Evolutionary conservation across 306 rosid genomes (phyloP), one percentile per base, ranked within the genome.

Genomic region (Oxytropis ochrocephala): DNA sequence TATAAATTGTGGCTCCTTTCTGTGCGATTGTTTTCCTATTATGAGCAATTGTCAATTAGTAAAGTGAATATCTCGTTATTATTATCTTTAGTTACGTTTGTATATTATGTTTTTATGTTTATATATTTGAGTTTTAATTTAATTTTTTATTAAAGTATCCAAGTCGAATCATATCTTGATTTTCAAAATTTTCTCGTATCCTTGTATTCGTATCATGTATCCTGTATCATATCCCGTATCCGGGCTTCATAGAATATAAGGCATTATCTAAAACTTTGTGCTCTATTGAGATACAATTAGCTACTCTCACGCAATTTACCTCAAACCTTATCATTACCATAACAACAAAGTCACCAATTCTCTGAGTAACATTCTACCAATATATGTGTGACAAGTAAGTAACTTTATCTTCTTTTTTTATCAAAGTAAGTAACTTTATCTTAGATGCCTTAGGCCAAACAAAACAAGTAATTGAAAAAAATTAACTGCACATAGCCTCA

Each of bases 221-320:
- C n/a, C n/a, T n/a, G n/a, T n/a, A n/a, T n/a, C n/a, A n/a, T n/a
- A n/a, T n/a, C n/a, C n/a, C n/a, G n/a, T n/a, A n/a, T n/a, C n/a
- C n/a, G n/a, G n/a, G n/a, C n/a, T n/a, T n/a, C 44, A 33, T 18
- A 19, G 12, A 69, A 30, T 57, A 32, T 5, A 65, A 21, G 62
- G 33, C 19, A 44, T 55, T 57, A 56, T 66, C 53, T 55, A 58
- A 70, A 69, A 30, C 38, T 5, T 8, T 42, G 32, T 17, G 64
- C 16, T 16, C 32, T 54, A 54, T 64, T 11, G 43, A 68, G 66
- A 65, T 77, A 56, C 67, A 14, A 29, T 24, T 39, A 32, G 42
- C 33, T 41, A 68, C 57, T 59, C 67, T 66, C 72, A 43, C 44
- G 38, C 38, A 72, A 72, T 42, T 47, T 67, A 44, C 69, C 63